phyloP scores from a whole-genome alignment of 2,329 filamentous ascomycete genomes.

The Penicillium sp. region DNA sequence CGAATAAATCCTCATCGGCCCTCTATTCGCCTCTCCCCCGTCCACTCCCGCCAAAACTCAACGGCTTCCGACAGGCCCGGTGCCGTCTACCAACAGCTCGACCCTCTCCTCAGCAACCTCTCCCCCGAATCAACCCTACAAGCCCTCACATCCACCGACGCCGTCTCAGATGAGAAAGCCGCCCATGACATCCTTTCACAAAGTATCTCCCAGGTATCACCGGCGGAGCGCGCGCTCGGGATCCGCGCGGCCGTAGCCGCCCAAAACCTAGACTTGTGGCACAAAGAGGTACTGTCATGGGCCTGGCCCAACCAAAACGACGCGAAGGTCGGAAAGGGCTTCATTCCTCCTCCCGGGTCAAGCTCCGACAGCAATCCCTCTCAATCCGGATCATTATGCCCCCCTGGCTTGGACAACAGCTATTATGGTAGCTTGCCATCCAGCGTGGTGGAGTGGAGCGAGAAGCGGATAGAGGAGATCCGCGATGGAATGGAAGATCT shows the following conservation, averaged over 20 bases:
- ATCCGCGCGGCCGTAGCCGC: conserved; percentile 61
- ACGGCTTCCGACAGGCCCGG: conserved; percentile 41
- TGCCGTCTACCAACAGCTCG: conserved; percentile 42
- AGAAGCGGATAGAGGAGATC: conserved; percentile 74
- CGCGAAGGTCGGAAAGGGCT: conserved; percentile 44
- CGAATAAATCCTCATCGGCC: conserved; percentile 32
- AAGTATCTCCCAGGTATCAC: conserved; percentile 58
- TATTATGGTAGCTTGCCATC: conserved; percentile 74
- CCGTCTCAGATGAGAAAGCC: conserved; percentile 39
- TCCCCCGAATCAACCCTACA: conserved; percentile 57
- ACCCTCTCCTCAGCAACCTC: conserved; percentile 54
- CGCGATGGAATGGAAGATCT: conserved; percentile 48
- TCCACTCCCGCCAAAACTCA: conserved; percentile 31
- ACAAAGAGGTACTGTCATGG: conserved; percentile 61
- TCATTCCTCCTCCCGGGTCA: conserved; percentile 34
- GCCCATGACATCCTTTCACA: conserved; percentile 45
- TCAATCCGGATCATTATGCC: background rate
- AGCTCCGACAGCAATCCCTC: background rate
- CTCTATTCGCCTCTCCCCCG: conserved; percentile 31
- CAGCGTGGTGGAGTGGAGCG: conserved; percentile 66
- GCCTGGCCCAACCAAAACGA: conserved; percentile 53
- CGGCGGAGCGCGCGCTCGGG: conserved; percentile 60
- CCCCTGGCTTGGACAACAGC: conserved; percentile 27
- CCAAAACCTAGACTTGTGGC: conserved; percentile 61
- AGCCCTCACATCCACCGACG: conserved; percentile 50